These are phyloP conservation scores for Adiantum capillusveneris DNA, from an alignment of 75 land plant species.

Conservation along the genomic window DNA sequence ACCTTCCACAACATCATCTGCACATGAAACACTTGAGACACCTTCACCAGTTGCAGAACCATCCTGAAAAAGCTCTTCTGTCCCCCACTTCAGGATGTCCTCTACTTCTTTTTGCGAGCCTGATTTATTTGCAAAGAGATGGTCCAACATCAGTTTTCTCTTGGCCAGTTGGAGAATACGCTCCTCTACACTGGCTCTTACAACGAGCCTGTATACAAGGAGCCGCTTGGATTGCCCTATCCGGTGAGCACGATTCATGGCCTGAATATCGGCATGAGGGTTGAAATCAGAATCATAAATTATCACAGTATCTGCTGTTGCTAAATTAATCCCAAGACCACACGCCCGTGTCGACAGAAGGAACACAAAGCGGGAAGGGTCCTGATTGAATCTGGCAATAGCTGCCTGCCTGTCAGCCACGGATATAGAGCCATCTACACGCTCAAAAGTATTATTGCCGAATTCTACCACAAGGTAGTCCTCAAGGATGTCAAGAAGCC, in stretches of 20 bases:
- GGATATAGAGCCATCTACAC: slow-evolving; percentile 93
- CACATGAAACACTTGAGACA: neutral
- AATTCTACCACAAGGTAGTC: slow-evolving; percentile 82
- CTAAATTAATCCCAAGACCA: slow-evolving; percentile 96
- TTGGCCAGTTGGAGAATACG: slow-evolving; percentile 97
- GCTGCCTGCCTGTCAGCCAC: slow-evolving; percentile 82
- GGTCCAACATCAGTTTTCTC: slow-evolving; percentile 93
- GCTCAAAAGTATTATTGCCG: slow-evolving; percentile 79
- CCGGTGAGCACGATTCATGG: slow-evolving; percentile 97
- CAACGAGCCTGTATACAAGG: slow-evolving; percentile 88
- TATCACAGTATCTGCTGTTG: slow-evolving; percentile 96
- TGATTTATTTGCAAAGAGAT: slow-evolving; percentile 89
- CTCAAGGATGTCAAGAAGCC: slow-evolving; percentile 91
- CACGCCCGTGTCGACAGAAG: slow-evolving; percentile 89
- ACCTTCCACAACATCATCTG: slow-evolving; percentile 26
- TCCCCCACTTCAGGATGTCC: slow-evolving; percentile 93
- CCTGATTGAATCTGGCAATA: slow-evolving; percentile 87
- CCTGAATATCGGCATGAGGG: slow-evolving; percentile 99
- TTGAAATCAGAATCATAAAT: slow-evolving; percentile 99
- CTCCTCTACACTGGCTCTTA: slow-evolving; percentile 98
- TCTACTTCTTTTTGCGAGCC: slow-evolving; percentile 91
- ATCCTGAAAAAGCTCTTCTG: slow-evolving; percentile 87
- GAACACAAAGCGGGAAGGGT: slow-evolving; percentile 85
- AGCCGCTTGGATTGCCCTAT: slow-evolving; percentile 96
- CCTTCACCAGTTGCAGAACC: slow-evolving; percentile 14